A percentile compares a stretch with the other conserved stretches of the same genome.
phyloP scores from a whole-genome alignment of 176 grass and related monocot genomes.

The Typha latifolia region DNA sequence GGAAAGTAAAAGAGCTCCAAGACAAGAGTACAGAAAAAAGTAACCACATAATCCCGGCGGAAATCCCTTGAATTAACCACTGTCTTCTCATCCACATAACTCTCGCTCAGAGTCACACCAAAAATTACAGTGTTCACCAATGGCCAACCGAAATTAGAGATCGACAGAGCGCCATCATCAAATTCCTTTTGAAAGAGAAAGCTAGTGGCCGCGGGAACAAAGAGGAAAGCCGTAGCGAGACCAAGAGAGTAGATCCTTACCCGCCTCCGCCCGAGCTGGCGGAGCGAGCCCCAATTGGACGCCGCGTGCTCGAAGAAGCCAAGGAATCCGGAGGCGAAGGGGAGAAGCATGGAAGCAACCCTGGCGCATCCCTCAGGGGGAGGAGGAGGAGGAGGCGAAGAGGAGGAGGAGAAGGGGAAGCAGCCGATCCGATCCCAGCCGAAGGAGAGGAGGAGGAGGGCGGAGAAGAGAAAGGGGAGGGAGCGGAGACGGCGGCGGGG shows the following conservation, averaged over 20 bases:
- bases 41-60: conserved; percentile 52
- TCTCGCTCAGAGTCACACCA: too few relatives aligned
- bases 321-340: conserved; percentile 57
- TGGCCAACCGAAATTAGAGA: conserved; percentile 45
- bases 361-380: conserved; percentile 29
- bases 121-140: conserved; percentile 30
- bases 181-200: conserved; percentile 22
- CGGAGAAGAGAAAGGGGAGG: conserved; percentile 30
- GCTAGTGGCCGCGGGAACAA: conserved; percentile 41
- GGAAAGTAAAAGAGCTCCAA: conserved; percentile 88
- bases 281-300: conserved; percentile 28
- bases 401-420: conserved; percentile 28
- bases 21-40: conserved; percentile 69
- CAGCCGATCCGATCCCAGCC: conserved; percentile 40
- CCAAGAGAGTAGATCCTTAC: conserved; percentile 21
- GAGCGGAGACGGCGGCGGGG: background rate
- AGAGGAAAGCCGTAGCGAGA: conserved; percentile 35
- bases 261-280: conserved; percentile 30
- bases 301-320: conserved; percentile 40
- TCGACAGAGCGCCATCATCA: conserved; percentile 13
- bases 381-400: background rate
- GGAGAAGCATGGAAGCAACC: conserved; percentile 25
- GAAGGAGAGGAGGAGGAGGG: conserved; percentile 33
- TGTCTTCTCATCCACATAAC: conserved; percentile 32
- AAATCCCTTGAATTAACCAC: conserved; percentile 28